Evolutionary conservation across 352 stramenopile species (phyloP), one percentile per base, ranked within the genome.

Genomic region (Globisporangium emineosum): DNA sequence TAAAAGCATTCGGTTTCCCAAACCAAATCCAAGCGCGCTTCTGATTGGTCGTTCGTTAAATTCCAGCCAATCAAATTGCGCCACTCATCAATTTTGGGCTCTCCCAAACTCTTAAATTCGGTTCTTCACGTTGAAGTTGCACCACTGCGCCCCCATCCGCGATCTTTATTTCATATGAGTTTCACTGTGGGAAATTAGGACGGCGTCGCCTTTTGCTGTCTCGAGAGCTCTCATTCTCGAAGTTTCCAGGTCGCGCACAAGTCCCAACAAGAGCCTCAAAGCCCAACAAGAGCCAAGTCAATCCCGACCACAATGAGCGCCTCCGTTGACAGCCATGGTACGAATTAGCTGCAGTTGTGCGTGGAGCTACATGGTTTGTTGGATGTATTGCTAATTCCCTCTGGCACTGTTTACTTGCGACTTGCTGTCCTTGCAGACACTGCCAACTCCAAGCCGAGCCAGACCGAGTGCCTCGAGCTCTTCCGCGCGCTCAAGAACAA

Each of bases 401-500:
- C 1, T 0, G 10, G 25, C 1, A 9, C 25, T 62, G 17, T n/a
- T 6, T 49, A 15, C 40, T 21, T 55, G 5, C 25, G 17, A 49
- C 43, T 30, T 2, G 2, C 9, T 40, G 49, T 43, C 9, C 0
- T 23, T 0, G 51, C 23, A 15, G 19, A 7, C 57, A 82, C 40
- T 2, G 0, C 40, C 0, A 75, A 80, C 9, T 61, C 66, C 5
- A 59, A 62, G 19, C 67, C 63, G 17, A 79, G 57, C 52, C 80
- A 81, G 67, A 64, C 57, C 17, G 77, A 91, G 68, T 93, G 84
- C 65, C 65, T 90, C n/a, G 78, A 90, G 57, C 68, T 87, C 32
- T 93, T 90, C 66, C 79, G 78, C 59, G 69, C 69, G 32, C 71
- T 90, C 10, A 91, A 90, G 69, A 91, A 91, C 70, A 91, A 91